Base-by-base conservation (phyloP, 768 basidiomycete genomes). In the Kondoa subrosea region DNA sequence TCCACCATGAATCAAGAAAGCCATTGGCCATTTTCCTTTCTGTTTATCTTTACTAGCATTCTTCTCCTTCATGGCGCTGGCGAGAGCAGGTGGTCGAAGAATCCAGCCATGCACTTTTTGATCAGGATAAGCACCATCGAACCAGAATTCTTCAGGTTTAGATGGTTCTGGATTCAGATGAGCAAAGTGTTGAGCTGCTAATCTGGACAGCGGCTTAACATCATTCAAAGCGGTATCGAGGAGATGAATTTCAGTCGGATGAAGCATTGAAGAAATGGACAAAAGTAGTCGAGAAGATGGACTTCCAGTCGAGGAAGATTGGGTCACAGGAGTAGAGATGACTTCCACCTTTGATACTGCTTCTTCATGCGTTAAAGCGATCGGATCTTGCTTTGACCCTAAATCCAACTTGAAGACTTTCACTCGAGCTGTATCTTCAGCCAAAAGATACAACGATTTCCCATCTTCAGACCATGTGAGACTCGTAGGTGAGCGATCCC, bases 61-160 rank as follows among this genome's bases (percentile, higher is more conserved):
- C 29, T 66, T 32, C 8, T 84, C 85, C 66, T 77, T 85, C 82
- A 14, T 82, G 82, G 64, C 80, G 76, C 71, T 15, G 2, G 82
- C 80, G 81, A 84, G 92, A 3, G 88, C 88, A 33, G 82, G 82
- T 4, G 93, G 93, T 71, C 85, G 88, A 66, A 91, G 71, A 16
- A 84, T 79, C 86, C 86, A 96, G 3, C 89, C 91, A 58, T 95
- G 91, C 17, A 96, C 85, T 32, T 83, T 74, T 75, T 82, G 83
- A 12, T 83, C 82, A 71, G 34, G 66, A 31, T 85, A 78, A 1
- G 88, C 88, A 12, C 93, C 93, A 69, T 84, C 82, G 79, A 95
- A 96, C 85, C 86, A 90, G 74, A 96, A 88, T 67, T 88, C 85
- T 72, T 92, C 86, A 16, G 86, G 88, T 4, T 76, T 73, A 67